Conservation (phyloP, 495 filamentous ascomycete genomes). For the Aspergillus conjunctus region DNA sequence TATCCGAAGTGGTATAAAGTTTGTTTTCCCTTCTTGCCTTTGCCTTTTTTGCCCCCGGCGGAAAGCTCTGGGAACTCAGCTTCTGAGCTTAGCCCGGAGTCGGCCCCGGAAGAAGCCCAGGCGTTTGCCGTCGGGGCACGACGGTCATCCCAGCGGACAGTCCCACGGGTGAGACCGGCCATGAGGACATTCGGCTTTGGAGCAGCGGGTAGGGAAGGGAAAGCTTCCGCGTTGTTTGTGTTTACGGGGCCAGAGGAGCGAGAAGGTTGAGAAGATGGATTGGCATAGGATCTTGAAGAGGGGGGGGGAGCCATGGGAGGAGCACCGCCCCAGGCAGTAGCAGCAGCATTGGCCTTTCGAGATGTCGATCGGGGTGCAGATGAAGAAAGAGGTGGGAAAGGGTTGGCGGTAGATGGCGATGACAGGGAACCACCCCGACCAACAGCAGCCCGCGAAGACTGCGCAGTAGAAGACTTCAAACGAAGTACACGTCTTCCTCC, state of each 20-base stretch:
- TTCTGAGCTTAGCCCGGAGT: slow-evolving; percentile 25
- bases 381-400: slow-evolving; percentile 52
- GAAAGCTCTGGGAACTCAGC: slow-evolving; percentile 35
- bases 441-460: slow-evolving; percentile 65
- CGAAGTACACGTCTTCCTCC: slow-evolving; percentile 64
- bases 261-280: slow-evolving; percentile 31
- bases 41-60: slow-evolving; percentile 65
- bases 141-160: slow-evolving; percentile 67
- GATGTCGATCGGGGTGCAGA: slow-evolving; percentile 41
- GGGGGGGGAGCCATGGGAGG: slow-evolving; percentile 36
- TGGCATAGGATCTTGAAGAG: slow-evolving; percentile 33
- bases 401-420: slow-evolving; percentile 33
- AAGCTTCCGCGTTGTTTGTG: slow-evolving; percentile 52
- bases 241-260: slow-evolving; percentile 32
- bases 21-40: slow-evolving; percentile 81
- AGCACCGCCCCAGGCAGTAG: slow-evolving; percentile 54
- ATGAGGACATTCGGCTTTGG: slow-evolving; percentile 77
- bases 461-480: slow-evolving; percentile 76
- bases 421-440: slow-evolving; percentile 46
- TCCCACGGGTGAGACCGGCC: slow-evolving; percentile 73
- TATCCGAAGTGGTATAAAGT: slow-evolving; percentile 63
- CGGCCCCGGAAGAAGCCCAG: slow-evolving; percentile 42
- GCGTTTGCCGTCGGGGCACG: slow-evolving; percentile 41
- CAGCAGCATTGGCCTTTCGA: slow-evolving; percentile 29
- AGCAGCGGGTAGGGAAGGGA: slow-evolving; percentile 79